Evolutionary conservation across 768 basidiomycete species (phyloP), one percentile per base, ranked within the genome.

Genomic region (Pulveroboletus frians): DNA sequence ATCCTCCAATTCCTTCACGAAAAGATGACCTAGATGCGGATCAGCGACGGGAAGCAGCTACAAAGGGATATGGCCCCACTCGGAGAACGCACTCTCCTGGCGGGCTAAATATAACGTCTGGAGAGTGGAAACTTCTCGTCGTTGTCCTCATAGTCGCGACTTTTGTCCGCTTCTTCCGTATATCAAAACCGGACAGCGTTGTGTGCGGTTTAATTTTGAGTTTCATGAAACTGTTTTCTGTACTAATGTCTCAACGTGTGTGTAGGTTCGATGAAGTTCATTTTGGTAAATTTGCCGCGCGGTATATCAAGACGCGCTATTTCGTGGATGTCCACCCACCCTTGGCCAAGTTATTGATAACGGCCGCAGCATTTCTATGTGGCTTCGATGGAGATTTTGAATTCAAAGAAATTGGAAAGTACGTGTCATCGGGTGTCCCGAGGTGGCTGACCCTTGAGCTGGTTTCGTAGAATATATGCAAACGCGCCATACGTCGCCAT

Each of bases 371-470:
- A 1, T 94, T 85, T 59, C 46, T 96, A 13, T 87, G 79, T 38
- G 91, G 96, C 17, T 99, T 88, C 58, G 78, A 95, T 56, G 96
- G 96, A 0, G 74, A 87, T 23, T 98, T 98, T 66, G 95, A 97
- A 66, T 99, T 98, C 67, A 91, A 95, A 65, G 94, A 97, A 45
- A 98, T 98, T 55, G 93, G 83, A 75, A 94, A 93, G 93, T 94
- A 62, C 41, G 86, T 75, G 59, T 42, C 53, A 1, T 44, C 15
- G 21, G 8, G 8, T 36, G 18, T 10, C 7, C 7, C 17, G 0
- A 37, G 27, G 17, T 29, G 17, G 27, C 43, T 39, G 36, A 36
- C 50, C 13, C 35, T 21, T 7, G 31, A 49, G 7, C 34, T 47
- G n/a, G 57, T 45, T 31, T 46, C 29, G 7, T 53, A 95, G 92